phyloP scores from a whole-genome alignment of 768 basidiomycete genomes.

The Lenzites betulinus region DNA sequence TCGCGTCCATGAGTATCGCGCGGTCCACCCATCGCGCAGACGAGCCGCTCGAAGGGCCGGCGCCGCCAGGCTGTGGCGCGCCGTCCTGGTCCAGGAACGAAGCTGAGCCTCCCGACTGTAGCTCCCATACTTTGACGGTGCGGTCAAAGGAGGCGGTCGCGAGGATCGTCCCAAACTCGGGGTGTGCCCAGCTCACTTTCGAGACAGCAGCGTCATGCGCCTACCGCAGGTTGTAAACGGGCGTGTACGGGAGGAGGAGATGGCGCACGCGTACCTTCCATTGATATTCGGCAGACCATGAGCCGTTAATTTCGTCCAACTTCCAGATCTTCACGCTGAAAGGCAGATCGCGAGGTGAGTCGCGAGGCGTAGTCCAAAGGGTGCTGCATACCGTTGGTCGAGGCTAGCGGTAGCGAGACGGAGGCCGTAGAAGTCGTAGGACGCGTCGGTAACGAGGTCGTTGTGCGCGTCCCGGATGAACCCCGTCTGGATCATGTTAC shows the following conservation, averaged over 20 bases:
- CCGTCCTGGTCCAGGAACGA: slow-evolving; percentile 14
- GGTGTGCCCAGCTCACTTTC: slow-evolving; percentile 87
- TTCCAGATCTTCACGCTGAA: slow-evolving; percentile 85
- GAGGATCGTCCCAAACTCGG: slow-evolving; percentile 86
- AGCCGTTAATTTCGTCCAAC: slow-evolving; percentile 68
- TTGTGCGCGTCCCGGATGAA: slow-evolving; percentile 77
- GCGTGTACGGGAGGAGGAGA: neutral
- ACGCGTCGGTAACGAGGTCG: slow-evolving; percentile 82
- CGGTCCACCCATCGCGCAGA: slow-evolving; percentile 68
- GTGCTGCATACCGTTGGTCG: slow-evolving; percentile 64
- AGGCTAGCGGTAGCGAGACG: slow-evolving; percentile 79
- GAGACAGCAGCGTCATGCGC: slow-evolving; percentile 94
- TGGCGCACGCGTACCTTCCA: slow-evolving; percentile 70
- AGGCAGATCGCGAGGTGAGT: neutral
- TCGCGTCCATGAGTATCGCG: slow-evolving; percentile 77
- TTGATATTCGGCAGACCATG: slow-evolving; percentile 81
- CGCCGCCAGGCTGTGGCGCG: slow-evolving; percentile 17
- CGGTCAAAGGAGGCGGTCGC: slow-evolving; percentile 90
- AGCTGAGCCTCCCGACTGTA: slow-evolving; percentile 28
- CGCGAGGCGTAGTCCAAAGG: too few species aligned
- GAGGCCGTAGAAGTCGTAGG: slow-evolving; percentile 90
- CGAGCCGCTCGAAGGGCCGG: slow-evolving; percentile 27
- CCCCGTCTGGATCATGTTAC: slow-evolving; percentile 75
- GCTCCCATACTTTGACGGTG: slow-evolving; percentile 92
- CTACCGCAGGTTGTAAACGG: slow-evolving; percentile 38